Base-by-base conservation (phyloP, 208 protist species). In the Leishmania lainsoni region DNA sequence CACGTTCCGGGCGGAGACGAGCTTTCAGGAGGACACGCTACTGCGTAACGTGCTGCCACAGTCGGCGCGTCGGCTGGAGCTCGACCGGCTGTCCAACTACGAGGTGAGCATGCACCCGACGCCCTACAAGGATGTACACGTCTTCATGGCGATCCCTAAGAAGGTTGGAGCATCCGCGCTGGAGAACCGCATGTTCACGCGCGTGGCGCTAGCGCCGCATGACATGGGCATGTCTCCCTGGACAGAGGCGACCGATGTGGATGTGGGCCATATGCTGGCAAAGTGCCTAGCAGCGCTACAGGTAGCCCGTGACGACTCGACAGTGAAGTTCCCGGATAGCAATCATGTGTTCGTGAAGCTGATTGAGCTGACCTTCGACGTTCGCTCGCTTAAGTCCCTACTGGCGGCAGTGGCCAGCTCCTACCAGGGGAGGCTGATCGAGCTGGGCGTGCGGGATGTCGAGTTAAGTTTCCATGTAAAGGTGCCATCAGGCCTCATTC, bases 41-140 rank as follows among this genome's bases (percentile, higher is more conserved):
- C 94, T 98, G 68, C 93, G 99, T 78, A 96, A 99, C 87, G 93
- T 99, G 65, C 93, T 98, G 77, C 98, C 98, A 3, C 94, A 98
- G 49, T 93, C 98, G 63, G 98, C 98, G 0, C 97, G 98, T 75
- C 92, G 98, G 70, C 91, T 99, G 17, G 98, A 99, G 85, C 89
- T 99, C 14, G 88, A 93, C 69, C 93, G 95, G 58, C 85, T 99
- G 20, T 77, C 76, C 6, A 99, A 99, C 86, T 99, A 98, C 84
- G 87, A 98, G 71, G 91, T 99, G 12, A 78, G 61, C 61, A 95
- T 94, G 86, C 92, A 96, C 83, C 89, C 91, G 52, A 93, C 90
- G 58, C 90, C 93, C 45, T 95, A 92, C 85, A 94, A 93, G 89
- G 86, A 98, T 29, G 93, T 99, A 32, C 97, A 99, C 81, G 81